These are phyloP conservation scores for Tulasnella sp. DNA, from an alignment of 768 basidiomycete species.

Conservation along the genomic window DNA sequence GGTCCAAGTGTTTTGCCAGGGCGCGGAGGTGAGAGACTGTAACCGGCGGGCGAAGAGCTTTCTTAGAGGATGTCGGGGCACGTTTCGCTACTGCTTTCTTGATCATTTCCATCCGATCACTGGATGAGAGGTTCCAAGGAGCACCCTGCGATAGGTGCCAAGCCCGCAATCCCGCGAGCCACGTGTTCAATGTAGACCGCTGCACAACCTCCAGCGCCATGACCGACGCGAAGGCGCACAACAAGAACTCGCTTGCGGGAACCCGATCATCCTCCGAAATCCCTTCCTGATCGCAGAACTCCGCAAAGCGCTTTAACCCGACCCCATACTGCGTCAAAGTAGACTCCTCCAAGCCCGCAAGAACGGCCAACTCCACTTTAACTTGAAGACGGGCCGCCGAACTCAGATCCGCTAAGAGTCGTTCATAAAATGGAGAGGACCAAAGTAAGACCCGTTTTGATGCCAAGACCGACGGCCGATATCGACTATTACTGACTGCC, in stretches of 20 bases:
- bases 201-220: background rate
- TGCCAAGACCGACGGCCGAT: background rate
- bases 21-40: background rate
- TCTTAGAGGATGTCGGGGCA: background rate
- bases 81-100: background rate
- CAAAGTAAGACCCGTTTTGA: background rate
- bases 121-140: background rate
- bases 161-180: background rate
- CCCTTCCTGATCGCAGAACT: background rate
- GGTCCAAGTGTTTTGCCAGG: background rate
- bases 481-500: background rate
- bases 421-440: background rate
- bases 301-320: background rate
- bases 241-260: background rate
- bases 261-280: background rate
- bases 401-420: background rate
- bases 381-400: background rate
- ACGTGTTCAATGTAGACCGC: background rate
- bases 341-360: background rate
- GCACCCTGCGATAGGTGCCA: background rate
- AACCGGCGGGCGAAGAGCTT: background rate
- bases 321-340: background rate
- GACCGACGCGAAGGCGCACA: background rate
- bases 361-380: background rate
- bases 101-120: background rate